These are phyloP conservation scores for Triticum monococcum DNA, from an alignment of 176 grass and related monocot genomes.

Conservation along the genomic window DNA sequence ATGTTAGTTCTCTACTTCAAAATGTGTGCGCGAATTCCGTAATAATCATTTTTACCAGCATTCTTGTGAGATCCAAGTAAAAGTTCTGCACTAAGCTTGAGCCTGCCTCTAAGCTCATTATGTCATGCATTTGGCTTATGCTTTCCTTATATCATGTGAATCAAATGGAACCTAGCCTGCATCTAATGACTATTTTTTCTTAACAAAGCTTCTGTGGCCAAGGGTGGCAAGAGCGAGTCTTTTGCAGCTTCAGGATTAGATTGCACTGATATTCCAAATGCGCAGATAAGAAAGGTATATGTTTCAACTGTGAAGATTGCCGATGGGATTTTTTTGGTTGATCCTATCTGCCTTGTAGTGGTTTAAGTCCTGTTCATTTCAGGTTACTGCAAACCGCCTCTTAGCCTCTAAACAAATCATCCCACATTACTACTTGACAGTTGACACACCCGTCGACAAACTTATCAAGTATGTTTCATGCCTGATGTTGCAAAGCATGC, in stretches of 20 bases:
- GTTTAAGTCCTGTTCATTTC: constrained; percentile 11
- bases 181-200: constrained; percentile 12
- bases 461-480: constrained; percentile 67
- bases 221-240: constrained; percentile 44
- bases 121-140: neutral
- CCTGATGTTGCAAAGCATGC: constrained; percentile 5
- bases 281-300: constrained; percentile 89
- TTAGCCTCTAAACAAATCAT: constrained; percentile 84
- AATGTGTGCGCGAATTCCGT: neutral
- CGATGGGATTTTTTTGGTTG: neutral
- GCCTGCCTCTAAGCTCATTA: neutral
- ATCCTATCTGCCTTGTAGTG: too few relatives aligned
- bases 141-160: neutral
- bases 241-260: constrained; percentile 41
- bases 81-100: neutral
- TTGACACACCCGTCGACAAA: constrained; percentile 73
- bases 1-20: neutral
- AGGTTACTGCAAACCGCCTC: constrained; percentile 80
- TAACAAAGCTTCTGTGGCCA: constrained; percentile 57
- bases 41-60: neutral
- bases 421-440: constrained; percentile 94
- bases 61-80: neutral
- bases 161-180: neutral
- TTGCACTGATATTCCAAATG: constrained; percentile 76
- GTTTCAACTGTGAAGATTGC: neutral